Evolutionary conservation across 1,284 basidiomycete genomes (phyloP), one percentile per base, ranked within the genome.

Genomic region (Coriolopsis trogii): DNA sequence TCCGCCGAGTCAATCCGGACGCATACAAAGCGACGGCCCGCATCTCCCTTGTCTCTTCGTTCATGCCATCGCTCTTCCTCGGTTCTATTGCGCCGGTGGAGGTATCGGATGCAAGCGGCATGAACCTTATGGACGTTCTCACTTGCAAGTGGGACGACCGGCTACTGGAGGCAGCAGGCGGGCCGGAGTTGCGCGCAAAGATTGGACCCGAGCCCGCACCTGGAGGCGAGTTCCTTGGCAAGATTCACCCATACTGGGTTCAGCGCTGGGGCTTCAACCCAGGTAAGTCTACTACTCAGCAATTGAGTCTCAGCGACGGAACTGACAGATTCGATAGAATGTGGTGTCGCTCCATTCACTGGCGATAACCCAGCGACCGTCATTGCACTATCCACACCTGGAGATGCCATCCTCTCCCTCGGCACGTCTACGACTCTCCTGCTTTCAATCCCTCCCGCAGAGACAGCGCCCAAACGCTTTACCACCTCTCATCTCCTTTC

Each of bases 341-440:
- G 93, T 63, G 73, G 86, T 39, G 79, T 97, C 48, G 88, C 89
- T 12, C 90, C 92, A 0, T 92, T 93, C 63, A 95, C 93, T 0
- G 94, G 94, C 10, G 94, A 97, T 69, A 97, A 97, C 67, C 89
- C 93, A 3, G 91, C 92, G 1, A 94, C 92, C 3, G 85, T 95
- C 55, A 80, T 93, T 40, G 84, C 88, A 2, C 79, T 94, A 42
- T 86, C 85, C 4, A 77, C 77, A n/a, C 85, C 88, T n/a, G 82
- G 89, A 54, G 92, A 96, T 66, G 93, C 91, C 6, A 77, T 96
- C 33, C 80, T 96, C 26, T 94, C 91, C 9, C 79, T 96, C n/a
- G 93, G 93, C 26, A 97, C 93, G 6, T 94, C 91, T 0, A 94
- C 93, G 12, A 95, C 93, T 0, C 84, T 94, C 58, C 79, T 95